Conservation (phyloP, 177 flowering plant species). For the Vitis hybrid region DNA sequence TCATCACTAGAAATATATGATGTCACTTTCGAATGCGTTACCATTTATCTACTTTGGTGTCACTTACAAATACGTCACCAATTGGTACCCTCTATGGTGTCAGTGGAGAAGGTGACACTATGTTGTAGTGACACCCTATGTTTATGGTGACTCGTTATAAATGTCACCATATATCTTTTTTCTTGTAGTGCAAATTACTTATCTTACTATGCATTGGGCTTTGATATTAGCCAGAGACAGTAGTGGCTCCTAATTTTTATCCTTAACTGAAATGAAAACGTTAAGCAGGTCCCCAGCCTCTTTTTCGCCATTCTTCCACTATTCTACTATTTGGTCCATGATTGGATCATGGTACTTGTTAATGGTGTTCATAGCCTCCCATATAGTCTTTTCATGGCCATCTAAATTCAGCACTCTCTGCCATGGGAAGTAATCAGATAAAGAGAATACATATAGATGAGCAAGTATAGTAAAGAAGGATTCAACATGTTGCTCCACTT, state of each 20-base stretch:
- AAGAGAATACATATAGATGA: slow-evolving; percentile 30
- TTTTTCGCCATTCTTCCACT: slow-evolving; percentile 28
- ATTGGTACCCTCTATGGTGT: no score
- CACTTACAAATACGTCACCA: no score
- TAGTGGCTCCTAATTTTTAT: slow-evolving; percentile 33
- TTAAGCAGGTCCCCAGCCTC: slow-evolving; percentile 48
- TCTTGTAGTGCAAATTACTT: no score
- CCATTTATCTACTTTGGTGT: no score
- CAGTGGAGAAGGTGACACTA: no score
- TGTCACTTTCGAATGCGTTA: no score
- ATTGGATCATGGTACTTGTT: slow-evolving; percentile 23
- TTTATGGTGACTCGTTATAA: no score
- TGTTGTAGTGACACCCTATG: no score
- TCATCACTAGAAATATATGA: no score
- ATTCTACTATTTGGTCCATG: slow-evolving; percentile 35
- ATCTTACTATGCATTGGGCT: slow-evolving; percentile 27
- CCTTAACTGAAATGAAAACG: slow-evolving; percentile 32
- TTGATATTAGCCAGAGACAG: slow-evolving; percentile 46
- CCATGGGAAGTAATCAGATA: slow-evolving; percentile 46
- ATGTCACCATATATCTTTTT: no score
- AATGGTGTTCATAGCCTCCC: slow-evolving; percentile 14
- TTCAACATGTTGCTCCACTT: no score
- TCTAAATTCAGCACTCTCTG: slow-evolving; percentile 36
- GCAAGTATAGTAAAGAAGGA: neutral
- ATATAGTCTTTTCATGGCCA: slow-evolving; percentile 35